phyloP scores from a whole-genome alignment of 2,329 filamentous ascomycete species.

The Microdochium nivale region DNA sequence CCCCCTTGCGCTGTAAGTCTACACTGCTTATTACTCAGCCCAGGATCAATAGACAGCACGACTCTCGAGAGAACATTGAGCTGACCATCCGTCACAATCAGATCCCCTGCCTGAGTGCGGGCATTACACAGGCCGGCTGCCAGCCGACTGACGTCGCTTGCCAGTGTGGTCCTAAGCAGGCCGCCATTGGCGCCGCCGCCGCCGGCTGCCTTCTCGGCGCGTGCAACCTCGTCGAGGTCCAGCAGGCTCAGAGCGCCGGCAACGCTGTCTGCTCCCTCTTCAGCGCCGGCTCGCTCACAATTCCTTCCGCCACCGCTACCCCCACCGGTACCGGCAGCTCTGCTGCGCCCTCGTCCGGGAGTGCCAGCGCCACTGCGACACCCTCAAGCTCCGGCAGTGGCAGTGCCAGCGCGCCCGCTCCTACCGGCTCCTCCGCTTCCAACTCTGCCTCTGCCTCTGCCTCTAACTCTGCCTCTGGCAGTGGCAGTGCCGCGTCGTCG shows the following conservation, averaged over 20 bases:
- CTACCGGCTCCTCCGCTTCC: too few species aligned
- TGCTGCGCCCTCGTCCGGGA: too few species aligned
- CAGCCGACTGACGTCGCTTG: constrained; percentile 34
- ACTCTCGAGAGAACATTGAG: neutral
- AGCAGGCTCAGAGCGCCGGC: constrained; percentile 20
- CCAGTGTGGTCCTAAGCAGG: constrained; percentile 34
- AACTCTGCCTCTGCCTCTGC: too few species aligned
- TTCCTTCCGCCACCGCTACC: constrained; percentile 1
- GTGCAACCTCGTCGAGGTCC: constrained; percentile 19
- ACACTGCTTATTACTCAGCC: neutral
- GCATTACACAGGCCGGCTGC: constrained; percentile 38
- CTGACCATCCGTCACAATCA: constrained; percentile 15
- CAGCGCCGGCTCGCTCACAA: constrained; percentile 12
- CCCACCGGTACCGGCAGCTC: constrained; percentile 4
- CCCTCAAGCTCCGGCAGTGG: too few species aligned
- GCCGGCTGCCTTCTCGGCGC: constrained; percentile 20
- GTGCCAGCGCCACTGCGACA: too few species aligned
- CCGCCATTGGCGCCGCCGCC: constrained; percentile 18
- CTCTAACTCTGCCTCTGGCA: too few species aligned
- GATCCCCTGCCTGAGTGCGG: constrained; percentile 36
- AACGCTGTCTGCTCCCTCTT: constrained; percentile 19
- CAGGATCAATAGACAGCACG: neutral
- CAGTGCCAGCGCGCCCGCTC: too few species aligned
- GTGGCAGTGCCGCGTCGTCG: neutral
- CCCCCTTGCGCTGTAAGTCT: constrained; percentile 26